Evolutionary conservation across 306 rosid genomes (phyloP).

Genomic region (Lathyrus tuberosus): DNA sequence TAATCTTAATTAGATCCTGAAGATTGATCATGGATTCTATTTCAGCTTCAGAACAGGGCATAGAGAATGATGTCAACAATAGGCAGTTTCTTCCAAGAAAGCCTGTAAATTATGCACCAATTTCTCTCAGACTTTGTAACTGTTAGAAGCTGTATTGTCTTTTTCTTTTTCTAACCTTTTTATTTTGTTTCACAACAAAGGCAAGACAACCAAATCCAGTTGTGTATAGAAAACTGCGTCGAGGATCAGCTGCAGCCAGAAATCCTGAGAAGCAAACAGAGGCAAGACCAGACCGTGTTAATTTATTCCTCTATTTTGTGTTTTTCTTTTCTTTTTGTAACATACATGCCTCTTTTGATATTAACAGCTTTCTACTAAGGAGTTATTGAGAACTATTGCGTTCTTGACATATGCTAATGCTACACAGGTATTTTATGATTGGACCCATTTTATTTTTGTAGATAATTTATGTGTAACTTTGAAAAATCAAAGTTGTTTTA

Average conservation of each 20-base stretch:
- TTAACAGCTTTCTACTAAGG: not conserved
- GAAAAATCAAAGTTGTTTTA: not conserved
- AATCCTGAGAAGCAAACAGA: not conserved
- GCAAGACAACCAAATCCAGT: constrained; percentile 5
- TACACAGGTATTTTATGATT: not conserved
- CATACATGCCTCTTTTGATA: constrained; percentile 6
- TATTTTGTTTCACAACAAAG: constrained; percentile 4
- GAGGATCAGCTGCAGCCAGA: constrained; percentile 8
- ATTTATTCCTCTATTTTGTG: not conserved
- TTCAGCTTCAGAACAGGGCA: not conserved
- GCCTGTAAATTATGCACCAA: constrained; percentile 24
- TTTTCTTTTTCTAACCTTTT: not conserved
- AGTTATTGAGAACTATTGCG: constrained; percentile 1
- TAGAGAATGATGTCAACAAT: constrained; percentile 28
- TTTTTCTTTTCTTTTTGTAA: not conserved
- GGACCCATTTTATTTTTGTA: not conserved
- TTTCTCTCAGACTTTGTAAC: not conserved
- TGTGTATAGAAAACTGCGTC: not conserved
- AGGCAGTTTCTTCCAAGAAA: constrained; percentile 32
- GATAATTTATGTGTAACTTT: too few species aligned
- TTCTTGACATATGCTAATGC: constrained; percentile 1
- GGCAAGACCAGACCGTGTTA: not conserved
- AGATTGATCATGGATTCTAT: constrained; percentile 29
- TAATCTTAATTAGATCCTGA: not conserved
- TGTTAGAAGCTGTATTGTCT: not conserved